Evolutionary conservation across 306 rosid genomes (phyloP), one percentile per base, ranked within the genome.

Genomic region (Pyrus bretschneideri): DNA sequence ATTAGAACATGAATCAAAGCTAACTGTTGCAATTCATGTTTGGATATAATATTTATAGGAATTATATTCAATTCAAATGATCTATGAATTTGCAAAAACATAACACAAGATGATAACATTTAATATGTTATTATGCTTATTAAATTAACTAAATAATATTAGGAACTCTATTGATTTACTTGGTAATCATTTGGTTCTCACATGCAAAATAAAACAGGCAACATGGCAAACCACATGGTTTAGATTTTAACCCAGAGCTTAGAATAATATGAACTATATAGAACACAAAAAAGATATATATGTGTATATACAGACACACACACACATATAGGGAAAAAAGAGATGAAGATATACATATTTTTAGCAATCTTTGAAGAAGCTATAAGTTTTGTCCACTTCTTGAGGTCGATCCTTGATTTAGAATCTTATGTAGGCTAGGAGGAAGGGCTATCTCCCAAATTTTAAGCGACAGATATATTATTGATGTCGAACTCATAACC

Each of bases 321-420:
- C 6, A 45, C 1, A 46, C 2, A 0, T 4, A 49, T 49, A 14
- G 55, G 42, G 52, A 42, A 23, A 61, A 22, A 58, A 29, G 21
- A 78, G 9, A 30, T 9, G 31, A 45, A 66, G 45, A 35, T 9
- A 19, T 21, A 66, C 78, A 33, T 82, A 85, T 85, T 83, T 65
- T 70, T 63, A 19, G 18, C 35, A 62, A 49, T 52, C 70, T 67
- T 78, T 38, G 70, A 61, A 76, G 84, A 61, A 78, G 84, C 44
- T 69, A 65, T 78, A 68, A 79, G 44, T 71, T 80, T 89, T 65
- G 86, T 33, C 74, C 78, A 78, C 93, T 84, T 85, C 51, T 66
- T 77, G 69, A 73, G 68, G 68, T 30, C n/a, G 42, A 29, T 63
- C 42, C 30, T 63, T 29, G 1, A 12, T 18, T 38, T 3, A 3